A percentile compares a stretch with the other conserved stretches of the same genome.
Conservation (phyloP, 192 early-diverging fungal genomes). For the Coemansia aciculifera region DNA sequence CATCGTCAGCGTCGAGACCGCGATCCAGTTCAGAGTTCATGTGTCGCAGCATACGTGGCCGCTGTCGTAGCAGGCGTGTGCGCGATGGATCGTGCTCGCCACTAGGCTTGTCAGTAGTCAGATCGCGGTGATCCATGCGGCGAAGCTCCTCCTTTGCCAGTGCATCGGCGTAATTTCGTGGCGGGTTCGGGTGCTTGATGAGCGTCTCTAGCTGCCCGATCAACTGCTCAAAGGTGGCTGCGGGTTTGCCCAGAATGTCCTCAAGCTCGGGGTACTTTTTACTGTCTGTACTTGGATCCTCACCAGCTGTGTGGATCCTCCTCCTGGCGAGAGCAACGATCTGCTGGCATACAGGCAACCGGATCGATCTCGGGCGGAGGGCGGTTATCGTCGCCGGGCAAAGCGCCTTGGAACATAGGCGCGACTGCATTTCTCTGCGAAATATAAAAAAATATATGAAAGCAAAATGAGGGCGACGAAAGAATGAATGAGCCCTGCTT, state of each 20-base stretch:
- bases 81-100: background rate
- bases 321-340: background rate
- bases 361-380: background rate
- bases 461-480: background rate
- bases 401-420: conserved; percentile 25
- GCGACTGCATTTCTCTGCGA: conserved; percentile 28
- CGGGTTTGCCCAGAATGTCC: conserved; percentile 36
- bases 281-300: background rate
- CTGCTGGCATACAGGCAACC: background rate
- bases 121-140: conserved; percentile 25
- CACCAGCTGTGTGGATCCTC: background rate
- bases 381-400: background rate
- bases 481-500: background rate
- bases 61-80: conserved; percentile 15
- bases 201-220: conserved; percentile 42
- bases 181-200: conserved; percentile 52
- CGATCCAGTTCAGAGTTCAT: background rate
- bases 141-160: conserved; percentile 53
- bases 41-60: conserved; percentile 27
- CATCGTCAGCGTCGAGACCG: background rate
- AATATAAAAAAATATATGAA: background rate
- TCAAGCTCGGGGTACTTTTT: conserved; percentile 33
- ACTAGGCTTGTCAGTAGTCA: conserved; percentile 13
- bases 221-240: conserved; percentile 34
- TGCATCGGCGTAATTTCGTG: conserved; percentile 53